These are phyloP conservation scores for Acer yangbiense DNA, from an alignment of 345 rosid species.

Conservation along the genomic window DNA sequence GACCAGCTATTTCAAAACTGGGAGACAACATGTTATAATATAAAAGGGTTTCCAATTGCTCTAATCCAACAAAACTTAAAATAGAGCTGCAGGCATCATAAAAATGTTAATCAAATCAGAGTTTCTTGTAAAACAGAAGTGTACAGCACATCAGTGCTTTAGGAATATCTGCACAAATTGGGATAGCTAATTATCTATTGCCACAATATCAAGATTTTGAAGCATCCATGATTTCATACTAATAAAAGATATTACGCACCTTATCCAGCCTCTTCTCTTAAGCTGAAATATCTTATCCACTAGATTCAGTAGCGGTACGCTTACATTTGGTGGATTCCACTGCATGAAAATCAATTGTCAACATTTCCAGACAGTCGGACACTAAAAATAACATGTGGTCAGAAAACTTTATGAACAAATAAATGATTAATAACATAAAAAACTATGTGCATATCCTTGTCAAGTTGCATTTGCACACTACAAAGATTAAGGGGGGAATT, in stretches of 20 bases:
- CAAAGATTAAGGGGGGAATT: not conserved
- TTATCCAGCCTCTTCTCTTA: constrained; percentile 96
- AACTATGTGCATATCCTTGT: not conserved
- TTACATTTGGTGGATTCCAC: constrained; percentile 98
- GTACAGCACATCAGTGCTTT: not conserved
- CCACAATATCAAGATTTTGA: constrained; percentile 2
- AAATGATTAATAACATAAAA: not conserved
- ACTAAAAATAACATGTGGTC: not conserved
- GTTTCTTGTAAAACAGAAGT: not conserved
- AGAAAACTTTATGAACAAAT: not conserved
- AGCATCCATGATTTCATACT: constrained; percentile 3
- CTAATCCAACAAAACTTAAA: not conserved
- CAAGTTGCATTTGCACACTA: not conserved
- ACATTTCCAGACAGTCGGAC: constrained; percentile 3
- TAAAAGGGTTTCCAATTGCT: not conserved
- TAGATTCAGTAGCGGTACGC: constrained; percentile 89
- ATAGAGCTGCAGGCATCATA: not conserved
- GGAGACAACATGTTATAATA: not conserved
- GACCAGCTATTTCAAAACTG: not conserved
- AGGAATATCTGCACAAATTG: not conserved
- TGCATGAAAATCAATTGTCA: constrained; percentile 36
- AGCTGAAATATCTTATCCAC: constrained; percentile 98
- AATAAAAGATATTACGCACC: constrained; percentile 47
- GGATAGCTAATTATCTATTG: not conserved
- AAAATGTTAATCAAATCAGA: not conserved